Evolutionary conservation across 1,139 yeast species (phyloP).

Genomic region (Torulaspora pretoriensis): DNA sequence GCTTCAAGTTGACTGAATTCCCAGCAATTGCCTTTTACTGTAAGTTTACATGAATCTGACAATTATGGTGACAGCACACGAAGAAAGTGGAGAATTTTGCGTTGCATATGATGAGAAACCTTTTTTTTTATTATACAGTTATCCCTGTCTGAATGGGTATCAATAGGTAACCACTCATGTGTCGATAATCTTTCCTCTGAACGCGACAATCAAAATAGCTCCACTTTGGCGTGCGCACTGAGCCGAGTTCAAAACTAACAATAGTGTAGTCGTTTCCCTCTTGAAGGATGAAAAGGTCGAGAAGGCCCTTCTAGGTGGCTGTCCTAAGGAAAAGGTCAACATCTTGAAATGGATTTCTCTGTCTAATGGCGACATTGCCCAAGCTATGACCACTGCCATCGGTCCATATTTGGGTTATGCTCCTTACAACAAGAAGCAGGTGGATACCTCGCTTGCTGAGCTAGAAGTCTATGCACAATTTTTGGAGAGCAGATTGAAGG

Average conservation of each 20-base stretch:
- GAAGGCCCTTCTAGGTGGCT: slow-evolving; percentile 49
- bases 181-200: slow-evolving; percentile 23
- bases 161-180: slow-evolving; percentile 22
- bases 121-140: slow-evolving; percentile 19
- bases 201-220: not conserved
- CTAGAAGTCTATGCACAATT: slow-evolving; percentile 42
- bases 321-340: slow-evolving; percentile 59
- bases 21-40: slow-evolving; percentile 57
- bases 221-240: not conserved
- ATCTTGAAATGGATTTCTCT: slow-evolving; percentile 71
- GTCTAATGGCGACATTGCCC: slow-evolving; percentile 59
- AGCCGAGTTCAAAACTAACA: slow-evolving; percentile 1
- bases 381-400: slow-evolving; percentile 34
- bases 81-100: slow-evolving; percentile 5
- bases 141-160: slow-evolving; percentile 30
- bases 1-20: slow-evolving; percentile 71
- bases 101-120: slow-evolving; percentile 17
- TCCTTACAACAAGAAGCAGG: slow-evolving; percentile 70
- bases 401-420: slow-evolving; percentile 41
- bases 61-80: not conserved
- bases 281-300: slow-evolving; percentile 28
- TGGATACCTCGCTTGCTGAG: slow-evolving; percentile 48
- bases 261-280: slow-evolving; percentile 21
- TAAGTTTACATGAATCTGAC: slow-evolving; percentile 18
- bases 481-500: slow-evolving; percentile 57